Evolutionary conservation across 164 flowering plant genomes (phyloP).

Genomic region (Macadamia integrifolia): DNA sequence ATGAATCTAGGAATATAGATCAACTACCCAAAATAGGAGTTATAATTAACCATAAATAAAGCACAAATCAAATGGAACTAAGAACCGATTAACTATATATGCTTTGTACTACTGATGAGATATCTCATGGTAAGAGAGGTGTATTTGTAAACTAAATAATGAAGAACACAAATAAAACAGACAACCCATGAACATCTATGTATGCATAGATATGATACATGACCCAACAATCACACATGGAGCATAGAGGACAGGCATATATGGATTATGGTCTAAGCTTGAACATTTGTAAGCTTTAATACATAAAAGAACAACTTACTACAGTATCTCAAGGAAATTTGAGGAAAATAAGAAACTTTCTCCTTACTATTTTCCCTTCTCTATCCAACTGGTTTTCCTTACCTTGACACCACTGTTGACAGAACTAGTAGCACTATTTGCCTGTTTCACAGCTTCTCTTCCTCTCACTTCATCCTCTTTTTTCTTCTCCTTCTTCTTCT

Average conservation of each 20-base stretch:
- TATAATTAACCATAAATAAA: no score
- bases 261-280: not conserved
- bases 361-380: constrained; percentile 1
- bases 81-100: no score
- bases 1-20: no score
- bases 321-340: not conserved
- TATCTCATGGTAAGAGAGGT: no score
- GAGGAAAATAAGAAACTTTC: not conserved
- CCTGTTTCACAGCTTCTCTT: constrained; percentile 13
- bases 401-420: constrained; percentile 28
- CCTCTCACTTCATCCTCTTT: constrained; percentile 10
- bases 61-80: no score
- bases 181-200: not conserved
- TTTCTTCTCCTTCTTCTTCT: constrained; percentile 16
- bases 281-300: not conserved
- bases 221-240: constrained; percentile 1
- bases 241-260: not conserved
- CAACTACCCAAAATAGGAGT: no score
- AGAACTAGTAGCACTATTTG: constrained; percentile 18
- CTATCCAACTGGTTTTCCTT: constrained; percentile 16
- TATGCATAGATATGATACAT: constrained; percentile 3
- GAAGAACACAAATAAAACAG: not conserved
- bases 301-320: not conserved
- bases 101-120: no score
- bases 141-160: not conserved